Base-by-base conservation (phyloP, 768 basidiomycete species). In the Podaxis sp. region DNA sequence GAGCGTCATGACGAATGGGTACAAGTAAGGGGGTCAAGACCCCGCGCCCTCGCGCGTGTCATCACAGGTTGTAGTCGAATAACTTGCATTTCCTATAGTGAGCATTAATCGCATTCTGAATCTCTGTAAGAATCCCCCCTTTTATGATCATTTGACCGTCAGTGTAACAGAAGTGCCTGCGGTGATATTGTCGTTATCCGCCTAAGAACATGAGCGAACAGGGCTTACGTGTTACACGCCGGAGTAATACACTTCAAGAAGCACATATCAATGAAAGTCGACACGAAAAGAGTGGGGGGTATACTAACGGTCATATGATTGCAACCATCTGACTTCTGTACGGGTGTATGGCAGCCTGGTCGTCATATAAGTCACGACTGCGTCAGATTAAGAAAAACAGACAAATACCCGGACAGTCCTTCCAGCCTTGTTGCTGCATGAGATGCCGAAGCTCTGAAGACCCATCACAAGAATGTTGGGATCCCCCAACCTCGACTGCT, bases 301-400 rank as follows among this genome's bases (percentile, higher is more conserved):
- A 25, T 41, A 19, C 84, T 73, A 29, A 85, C 85, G 63, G 77
- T 76, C 81, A 87, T 87, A 69, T 87, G 85, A 61, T 85, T 80
- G 57, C 85, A 87, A 1, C 85, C 85, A 12, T 70, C 71, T 8
- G 75, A 75, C 66, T 84, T 87, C 61, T 75, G 79, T 19, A 84
- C 79, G 3, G 83, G 80, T 9, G 84, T 82, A 57, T 70, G 69
- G 66, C 81, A 82, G 6, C 79, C 80, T 81, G 6, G n/a, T 46
- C 15, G 47, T 1, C 4, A 24, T 27, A 52, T 43, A 25, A 24
- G 17, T 17, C 13, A n/a, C 25, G n/a, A 50, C 33, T 33, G 27
- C 7, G 8, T 25, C 6, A 36, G 27, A 19, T 17, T 6, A 11
- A 47, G 19, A 37, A 41, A 17, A 75, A 55, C n/a, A 2, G 13